phyloP scores from a whole-genome alignment of 1,284 basidiomycete genomes.

The Termitomyces sp. region DNA sequence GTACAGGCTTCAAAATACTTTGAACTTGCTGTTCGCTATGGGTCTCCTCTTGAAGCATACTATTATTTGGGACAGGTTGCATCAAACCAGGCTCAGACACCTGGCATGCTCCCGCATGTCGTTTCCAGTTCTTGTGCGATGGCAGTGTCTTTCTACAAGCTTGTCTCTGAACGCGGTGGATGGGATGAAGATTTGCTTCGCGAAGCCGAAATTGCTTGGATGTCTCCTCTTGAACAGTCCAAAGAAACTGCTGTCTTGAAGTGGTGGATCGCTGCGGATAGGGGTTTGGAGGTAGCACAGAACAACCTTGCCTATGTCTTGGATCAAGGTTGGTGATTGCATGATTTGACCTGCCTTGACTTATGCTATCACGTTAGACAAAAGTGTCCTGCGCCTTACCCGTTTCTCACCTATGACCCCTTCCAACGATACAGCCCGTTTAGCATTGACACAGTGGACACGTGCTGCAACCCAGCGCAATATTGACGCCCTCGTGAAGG shows the following conservation, averaged over 20 bases:
- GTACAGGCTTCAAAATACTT: slow-evolving; percentile 66
- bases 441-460: slow-evolving; percentile 91
- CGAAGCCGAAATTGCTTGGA: slow-evolving; percentile 82
- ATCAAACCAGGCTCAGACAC: slow-evolving; percentile 47
- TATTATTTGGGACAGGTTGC: slow-evolving; percentile 87
- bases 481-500: slow-evolving; percentile 93
- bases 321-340: slow-evolving; percentile 64
- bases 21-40: slow-evolving; percentile 77
- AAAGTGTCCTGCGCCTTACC: slow-evolving; percentile 64
- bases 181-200: slow-evolving; percentile 85
- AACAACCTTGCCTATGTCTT: slow-evolving; percentile 94
- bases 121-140: slow-evolving; percentile 73
- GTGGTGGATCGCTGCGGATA: slow-evolving; percentile 93
- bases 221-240: slow-evolving; percentile 59
- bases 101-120: slow-evolving; percentile 38
- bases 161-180: slow-evolving; percentile 81
- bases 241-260: slow-evolving; percentile 78
- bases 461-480: slow-evolving; percentile 92
- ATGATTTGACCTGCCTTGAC: neutral
- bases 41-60: slow-evolving; percentile 89
- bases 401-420: slow-evolving; percentile 63
- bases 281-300: slow-evolving; percentile 90
- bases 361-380: slow-evolving; percentile 43
- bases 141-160: slow-evolving; percentile 86
- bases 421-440: slow-evolving; percentile 73